These are phyloP conservation scores for Rasamsonia emersonii DNA, from an alignment of 2,329 filamentous ascomycete genomes.

Conservation along the genomic window DNA sequence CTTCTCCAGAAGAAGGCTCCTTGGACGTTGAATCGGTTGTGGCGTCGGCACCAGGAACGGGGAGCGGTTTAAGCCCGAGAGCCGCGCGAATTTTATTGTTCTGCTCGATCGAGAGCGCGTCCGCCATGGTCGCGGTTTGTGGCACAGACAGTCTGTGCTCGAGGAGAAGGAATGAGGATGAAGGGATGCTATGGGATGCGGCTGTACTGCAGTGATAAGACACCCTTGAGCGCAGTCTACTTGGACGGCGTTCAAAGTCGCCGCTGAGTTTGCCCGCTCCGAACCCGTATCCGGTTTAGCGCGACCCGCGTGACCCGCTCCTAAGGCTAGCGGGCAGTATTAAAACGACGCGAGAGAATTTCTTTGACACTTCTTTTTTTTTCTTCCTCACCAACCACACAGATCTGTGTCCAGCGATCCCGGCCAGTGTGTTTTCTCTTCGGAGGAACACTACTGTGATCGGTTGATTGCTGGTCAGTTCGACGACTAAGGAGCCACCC, in stretches of 20 bases:
- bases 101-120: slow-evolving; percentile 73
- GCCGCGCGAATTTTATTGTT: slow-evolving; percentile 85
- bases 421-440: slow-evolving; percentile 38
- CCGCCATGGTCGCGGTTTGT: slow-evolving; percentile 31
- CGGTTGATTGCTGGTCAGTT: slow-evolving; percentile 79
- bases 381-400: slow-evolving; percentile 35
- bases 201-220: neutral
- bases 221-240: neutral
- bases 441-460: slow-evolving; percentile 45
- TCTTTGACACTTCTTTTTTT: slow-evolving; percentile 30
- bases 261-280: slow-evolving; percentile 5
- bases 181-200: slow-evolving; percentile 2
- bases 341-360: slow-evolving; percentile 23
- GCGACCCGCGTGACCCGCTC: slow-evolving; percentile 11
- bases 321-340: slow-evolving; percentile 14
- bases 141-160: neutral
- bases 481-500: slow-evolving; percentile 80
- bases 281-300: slow-evolving; percentile 14
- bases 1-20: slow-evolving; percentile 45
- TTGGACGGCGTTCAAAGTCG: slow-evolving; percentile 1
- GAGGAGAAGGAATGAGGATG: slow-evolving; percentile 1
- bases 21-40: slow-evolving; percentile 49
- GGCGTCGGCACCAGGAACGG: slow-evolving; percentile 59
- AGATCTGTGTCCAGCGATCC: slow-evolving; percentile 85
- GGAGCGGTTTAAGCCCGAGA: slow-evolving; percentile 82